Percentiles rank a stretch among this genome's conserved stretches.
These are phyloP conservation scores for Vitis vinifera DNA, from an alignment of 164 flowering plant genomes.

Conservation along the genomic window ASM3070453v1 NC_081822.1:8722501-8723000, in stretches of 20 bases:
- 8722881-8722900: conserved; percentile 8
- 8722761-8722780: too few species aligned
- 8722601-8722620: too few species aligned
- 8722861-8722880: conserved; percentile 1
- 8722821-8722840: background rate
- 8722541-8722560: background rate
- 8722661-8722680: too few species aligned
- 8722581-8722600: background rate
- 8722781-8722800: too few species aligned
- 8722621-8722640: too few species aligned
- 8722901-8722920: conserved; percentile 1
- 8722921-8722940: conserved; percentile 12
- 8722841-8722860: conserved; percentile 13
- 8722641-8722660: too few species aligned
- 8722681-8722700: too few species aligned
- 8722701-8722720: too few species aligned
- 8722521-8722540: conserved; percentile 28
- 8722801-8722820: background rate
- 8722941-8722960: background rate
- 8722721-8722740: too few species aligned
- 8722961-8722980: background rate
- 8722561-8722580: background rate
- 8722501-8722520: conserved; percentile 52
- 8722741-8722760: too few species aligned
- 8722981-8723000: background rate